Evolutionary conservation across 148 eudicot genomes (phyloP), one percentile per base, ranked within the genome.

Genomic region (Rhododendron henanense): DNA sequence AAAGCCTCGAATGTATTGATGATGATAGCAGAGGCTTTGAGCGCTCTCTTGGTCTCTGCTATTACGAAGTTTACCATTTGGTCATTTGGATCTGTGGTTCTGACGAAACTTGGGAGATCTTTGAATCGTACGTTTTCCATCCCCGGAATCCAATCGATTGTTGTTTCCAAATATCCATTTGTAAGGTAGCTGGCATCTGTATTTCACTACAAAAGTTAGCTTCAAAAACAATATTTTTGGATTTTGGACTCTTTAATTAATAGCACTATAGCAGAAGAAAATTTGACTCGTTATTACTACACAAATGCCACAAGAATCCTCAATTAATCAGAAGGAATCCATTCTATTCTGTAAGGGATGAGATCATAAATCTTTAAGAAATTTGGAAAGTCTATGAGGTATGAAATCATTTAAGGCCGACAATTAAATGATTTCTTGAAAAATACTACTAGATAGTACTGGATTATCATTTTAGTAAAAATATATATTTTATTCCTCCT

Each of bases 1-100:
- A 94, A 82, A 4, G 88, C 86, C 0, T 94, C 90, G 6, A 92
- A 94, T 1, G 95, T 92, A 91, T 93, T 92, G 33, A 94, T n/a
- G 81, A 93, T 59, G 53, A 93, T 57, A 1, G 92, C 92, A 7
- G 90, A 85, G 50, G 91, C 93, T 85, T 73, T 87, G 2, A 57
- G 73, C 18, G 89, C 15, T 35, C 67, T 81, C 3, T 85, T 85
- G 35, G 90, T 16, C 25, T 90, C 87, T 2, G 47, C 33, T 13
- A 35, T 10, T 11, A 86, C 10, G 86, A 84, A 91, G 15, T 87
- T 88, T 35, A 91, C 45, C 76, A 71, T 71, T 31, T 0, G 7
- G 2, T 71, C 76, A 19, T 71, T 71, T 0, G 76, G 39, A 14
- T 71, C 8, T 4, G 94, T 90, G 21, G 92, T 91, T 89, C 94